phyloP scores from a whole-genome alignment of 1,284 basidiomycete species.

The Volvariella volvacea region DNA sequence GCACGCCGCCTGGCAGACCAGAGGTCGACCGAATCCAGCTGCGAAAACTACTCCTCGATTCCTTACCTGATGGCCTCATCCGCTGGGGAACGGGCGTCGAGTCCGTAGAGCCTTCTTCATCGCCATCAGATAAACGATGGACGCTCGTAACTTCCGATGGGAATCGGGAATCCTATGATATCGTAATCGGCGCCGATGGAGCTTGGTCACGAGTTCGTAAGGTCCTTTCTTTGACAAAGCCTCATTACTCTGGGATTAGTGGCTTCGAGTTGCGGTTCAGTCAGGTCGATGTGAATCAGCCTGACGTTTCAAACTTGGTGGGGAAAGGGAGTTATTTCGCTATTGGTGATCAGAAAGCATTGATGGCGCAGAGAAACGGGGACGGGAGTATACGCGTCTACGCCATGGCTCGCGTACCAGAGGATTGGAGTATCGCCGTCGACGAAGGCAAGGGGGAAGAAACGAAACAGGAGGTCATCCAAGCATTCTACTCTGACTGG shows the following conservation, averaged over 20 bases:
- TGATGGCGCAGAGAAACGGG: slow-evolving; percentile 27
- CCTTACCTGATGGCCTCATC: slow-evolving; percentile 11
- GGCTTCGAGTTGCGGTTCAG: slow-evolving; percentile 19
- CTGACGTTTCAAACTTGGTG: slow-evolving; percentile 18
- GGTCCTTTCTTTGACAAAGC: slow-evolving; percentile 21
- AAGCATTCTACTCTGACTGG: slow-evolving; percentile 7
- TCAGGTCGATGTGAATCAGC: slow-evolving; percentile 12
- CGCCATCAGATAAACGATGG: neutral
- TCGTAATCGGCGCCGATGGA: slow-evolving; percentile 42
- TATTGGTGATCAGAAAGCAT: slow-evolving; percentile 17
- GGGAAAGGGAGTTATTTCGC: slow-evolving; percentile 22
- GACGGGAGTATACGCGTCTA: slow-evolving; percentile 26
- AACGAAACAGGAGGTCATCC: slow-evolving; percentile 7
- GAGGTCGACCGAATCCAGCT: slow-evolving; percentile 22
- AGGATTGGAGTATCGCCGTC: slow-evolving; percentile 15
- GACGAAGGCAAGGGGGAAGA: slow-evolving; percentile 5
- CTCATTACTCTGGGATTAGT: slow-evolving; percentile 28
- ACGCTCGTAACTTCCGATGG: neutral
- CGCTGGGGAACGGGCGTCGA: slow-evolving; percentile 15
- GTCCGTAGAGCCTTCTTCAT: slow-evolving; percentile 4
- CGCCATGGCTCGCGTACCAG: slow-evolving; percentile 15
- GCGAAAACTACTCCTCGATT: slow-evolving; percentile 13
- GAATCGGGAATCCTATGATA: slow-evolving; percentile 12
- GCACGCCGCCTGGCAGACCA: slow-evolving; percentile 13
- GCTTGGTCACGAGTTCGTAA: slow-evolving; percentile 33